phyloP scores from a whole-genome alignment of 1,284 basidiomycete species.

The Pseudozyma flocculosa region DNA sequence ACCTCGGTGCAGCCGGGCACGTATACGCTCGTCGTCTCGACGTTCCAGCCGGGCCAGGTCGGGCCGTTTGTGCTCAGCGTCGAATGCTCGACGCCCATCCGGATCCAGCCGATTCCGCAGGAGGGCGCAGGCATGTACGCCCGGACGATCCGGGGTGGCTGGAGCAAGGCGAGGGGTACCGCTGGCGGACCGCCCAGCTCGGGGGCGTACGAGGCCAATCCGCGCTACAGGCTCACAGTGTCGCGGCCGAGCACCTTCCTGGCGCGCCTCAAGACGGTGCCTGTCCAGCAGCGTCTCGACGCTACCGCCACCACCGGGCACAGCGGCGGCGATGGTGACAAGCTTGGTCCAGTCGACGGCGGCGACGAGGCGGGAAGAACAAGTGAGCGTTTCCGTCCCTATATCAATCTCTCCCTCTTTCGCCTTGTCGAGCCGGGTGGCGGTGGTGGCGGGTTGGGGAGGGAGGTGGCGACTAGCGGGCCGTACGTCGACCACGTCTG shows the following conservation, averaged over 20 bases:
- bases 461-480: slow-evolving; percentile 21
- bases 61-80: slow-evolving; percentile 69
- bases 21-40: slow-evolving; percentile 78
- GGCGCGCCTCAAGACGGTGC: no score
- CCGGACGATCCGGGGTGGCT: slow-evolving; percentile 65
- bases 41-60: slow-evolving; percentile 72
- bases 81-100: slow-evolving; percentile 62
- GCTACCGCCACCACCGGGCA: no score
- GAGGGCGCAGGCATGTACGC: slow-evolving; percentile 90
- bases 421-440: neutral
- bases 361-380: no score
- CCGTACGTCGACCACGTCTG: slow-evolving; percentile 25
- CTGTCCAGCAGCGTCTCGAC: no score
- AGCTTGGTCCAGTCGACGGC: no score
- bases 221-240: slow-evolving; percentile 65
- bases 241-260: neutral
- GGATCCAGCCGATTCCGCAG: slow-evolving; percentile 61
- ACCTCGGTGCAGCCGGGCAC: slow-evolving; percentile 61
- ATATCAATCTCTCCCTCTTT: slow-evolving; percentile 21
- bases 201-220: slow-evolving; percentile 68
- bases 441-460: neutral
- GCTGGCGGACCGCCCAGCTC: slow-evolving; percentile 71
- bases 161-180: slow-evolving; percentile 63
- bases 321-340: no score
- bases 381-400: no score